A percentile compares a stretch with the other conserved stretches of the same genome.
Conservation (phyloP, 169 alveolate species). For the Plasmodium billcollinsi region DNA sequence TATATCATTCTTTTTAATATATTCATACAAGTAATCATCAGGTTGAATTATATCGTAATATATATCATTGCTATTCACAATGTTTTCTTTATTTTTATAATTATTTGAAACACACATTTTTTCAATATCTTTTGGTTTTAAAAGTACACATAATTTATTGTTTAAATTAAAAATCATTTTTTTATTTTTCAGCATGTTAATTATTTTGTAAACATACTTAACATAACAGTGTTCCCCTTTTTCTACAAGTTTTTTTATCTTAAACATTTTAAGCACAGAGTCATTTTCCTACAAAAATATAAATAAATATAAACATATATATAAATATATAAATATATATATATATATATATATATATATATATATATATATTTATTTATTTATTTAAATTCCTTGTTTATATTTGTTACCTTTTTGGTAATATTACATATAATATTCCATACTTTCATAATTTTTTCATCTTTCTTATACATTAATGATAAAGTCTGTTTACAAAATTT, state of each 20-base stretch:
- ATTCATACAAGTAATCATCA: background rate
- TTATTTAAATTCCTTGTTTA: background rate
- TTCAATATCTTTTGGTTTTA: slow-evolving; percentile 10
- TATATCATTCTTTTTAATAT: slow-evolving; percentile 17
- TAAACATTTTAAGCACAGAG: slow-evolving; percentile 12
- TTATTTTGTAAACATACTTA: slow-evolving; percentile 41
- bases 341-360: background rate
- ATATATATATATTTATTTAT: background rate
- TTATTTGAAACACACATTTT: background rate
- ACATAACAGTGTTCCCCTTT: slow-evolving; percentile 69
- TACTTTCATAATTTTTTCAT: slow-evolving; percentile 16
- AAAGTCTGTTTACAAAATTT: slow-evolving; percentile 8
- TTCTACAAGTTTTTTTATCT: slow-evolving; percentile 21
- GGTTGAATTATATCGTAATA: slow-evolving; percentile 35
- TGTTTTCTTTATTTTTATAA: background rate
- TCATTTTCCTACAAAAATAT: slow-evolving; percentile 46
- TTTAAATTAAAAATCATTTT: slow-evolving; percentile 29
- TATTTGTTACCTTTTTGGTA: slow-evolving; percentile 31
- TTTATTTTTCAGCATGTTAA: slow-evolving; percentile 30
- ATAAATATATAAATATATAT: background rate
- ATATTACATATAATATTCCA: slow-evolving; percentile 44
- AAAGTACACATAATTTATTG: slow-evolving; percentile 46
- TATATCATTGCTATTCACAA: slow-evolving; percentile 20
- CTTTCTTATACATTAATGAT: slow-evolving; percentile 46
- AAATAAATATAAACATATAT: background rate